A percentile compares a stretch with the other conserved stretches of the same genome.
Evolutionary conservation across 352 stramenopile species (phyloP).

Genomic region (Phytophthora palmivora): DNA sequence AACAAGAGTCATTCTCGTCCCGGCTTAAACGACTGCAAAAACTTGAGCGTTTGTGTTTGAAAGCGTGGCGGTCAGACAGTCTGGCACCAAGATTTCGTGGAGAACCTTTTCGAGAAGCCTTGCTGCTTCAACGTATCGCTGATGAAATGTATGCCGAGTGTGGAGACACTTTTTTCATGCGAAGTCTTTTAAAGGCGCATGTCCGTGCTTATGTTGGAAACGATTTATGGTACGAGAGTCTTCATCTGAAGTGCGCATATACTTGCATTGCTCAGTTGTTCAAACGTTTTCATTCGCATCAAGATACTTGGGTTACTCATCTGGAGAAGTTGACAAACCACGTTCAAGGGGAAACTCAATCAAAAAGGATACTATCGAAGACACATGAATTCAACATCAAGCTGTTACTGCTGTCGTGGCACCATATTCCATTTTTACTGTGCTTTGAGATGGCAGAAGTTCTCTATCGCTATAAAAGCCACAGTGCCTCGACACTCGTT

Average conservation of each 20-base stretch:
- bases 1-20: constrained; percentile 44
- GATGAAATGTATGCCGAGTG: constrained; percentile 48
- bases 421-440: constrained; percentile 62
- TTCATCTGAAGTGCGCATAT: constrained; percentile 48
- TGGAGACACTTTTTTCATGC: constrained; percentile 62
- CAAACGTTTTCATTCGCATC: constrained; percentile 39
- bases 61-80: constrained; percentile 63
- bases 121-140: constrained; percentile 66
- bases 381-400: constrained; percentile 26
- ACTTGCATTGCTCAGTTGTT: constrained; percentile 41
- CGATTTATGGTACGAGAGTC: constrained; percentile 33
- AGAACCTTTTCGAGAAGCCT: constrained; percentile 55
- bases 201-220: constrained; percentile 48
- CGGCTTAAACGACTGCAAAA: constrained; percentile 58
- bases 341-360: constrained; percentile 4
- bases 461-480: constrained; percentile 49
- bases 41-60: constrained; percentile 70
- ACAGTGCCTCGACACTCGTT: constrained; percentile 29
- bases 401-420: constrained; percentile 58
- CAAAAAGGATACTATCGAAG: constrained; percentile 1
- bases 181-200: constrained; percentile 58
- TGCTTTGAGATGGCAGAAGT: constrained; percentile 73
- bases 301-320: constrained; percentile 16
- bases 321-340: constrained; percentile 17
- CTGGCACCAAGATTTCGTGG: constrained; percentile 42